Evolutionary conservation across 1,284 basidiomycete species (phyloP).

Genomic region (Apiotrichum veenhuisii): DNA sequence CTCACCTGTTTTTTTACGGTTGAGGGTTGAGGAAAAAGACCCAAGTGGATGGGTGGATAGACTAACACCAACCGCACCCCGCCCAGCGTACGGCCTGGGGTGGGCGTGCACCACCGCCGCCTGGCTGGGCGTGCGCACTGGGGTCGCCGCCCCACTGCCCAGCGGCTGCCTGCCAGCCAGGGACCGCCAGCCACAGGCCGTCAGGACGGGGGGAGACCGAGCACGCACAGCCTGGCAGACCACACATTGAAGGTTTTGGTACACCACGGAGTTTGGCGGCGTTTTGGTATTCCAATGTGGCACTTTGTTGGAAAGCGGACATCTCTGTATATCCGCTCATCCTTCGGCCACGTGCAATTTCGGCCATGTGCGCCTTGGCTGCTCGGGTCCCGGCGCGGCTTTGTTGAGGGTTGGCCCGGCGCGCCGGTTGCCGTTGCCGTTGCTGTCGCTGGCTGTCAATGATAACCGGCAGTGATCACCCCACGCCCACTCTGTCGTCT

Average conservation of each 20-base stretch:
- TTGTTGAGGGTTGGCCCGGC: too few relatives aligned
- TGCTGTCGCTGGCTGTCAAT: too few relatives aligned
- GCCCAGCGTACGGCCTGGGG: not conserved
- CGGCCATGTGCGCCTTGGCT: too few relatives aligned
- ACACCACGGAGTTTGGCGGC: constrained; percentile 7
- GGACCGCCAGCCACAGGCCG: not conserved
- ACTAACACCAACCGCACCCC: not conserved
- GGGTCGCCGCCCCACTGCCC: not conserved
- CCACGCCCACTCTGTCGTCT: not conserved
- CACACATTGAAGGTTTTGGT: not conserved
- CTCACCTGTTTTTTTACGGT: constrained; percentile 13
- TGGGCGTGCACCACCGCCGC: too few relatives aligned
- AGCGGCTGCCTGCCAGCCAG: not conserved
- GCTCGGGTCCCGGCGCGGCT: too few relatives aligned
- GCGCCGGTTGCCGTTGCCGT: too few relatives aligned
- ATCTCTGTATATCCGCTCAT: not conserved
- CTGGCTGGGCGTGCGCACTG: not conserved
- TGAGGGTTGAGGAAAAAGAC: constrained; percentile 10
- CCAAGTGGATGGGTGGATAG: not conserved
- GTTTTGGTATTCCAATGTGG: not conserved
- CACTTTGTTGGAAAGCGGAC: not conserved
- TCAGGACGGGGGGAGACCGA: not conserved
- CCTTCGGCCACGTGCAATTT: not conserved
- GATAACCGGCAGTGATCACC: not conserved
- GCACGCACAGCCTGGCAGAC: too few relatives aligned